A percentile compares a stretch with the other conserved stretches of the same genome.
phyloP scores from a whole-genome alignment of 352 stramenopile genomes.

The Blastocystis sp. region DNA sequence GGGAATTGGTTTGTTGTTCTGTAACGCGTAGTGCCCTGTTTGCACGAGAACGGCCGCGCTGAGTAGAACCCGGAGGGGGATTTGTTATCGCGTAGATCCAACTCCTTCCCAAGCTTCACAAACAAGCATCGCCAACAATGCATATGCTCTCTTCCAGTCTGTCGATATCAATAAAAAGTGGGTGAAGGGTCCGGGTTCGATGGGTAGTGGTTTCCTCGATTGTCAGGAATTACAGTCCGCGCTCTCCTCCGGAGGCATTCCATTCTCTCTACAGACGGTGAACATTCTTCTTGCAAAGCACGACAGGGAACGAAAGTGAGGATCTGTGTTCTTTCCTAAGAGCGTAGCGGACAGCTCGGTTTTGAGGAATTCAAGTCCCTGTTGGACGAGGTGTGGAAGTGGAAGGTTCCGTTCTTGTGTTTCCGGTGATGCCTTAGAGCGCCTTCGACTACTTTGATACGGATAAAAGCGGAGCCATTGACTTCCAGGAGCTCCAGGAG shows the following conservation, averaged over 20 bases:
- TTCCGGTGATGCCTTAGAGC: conserved; percentile 6
- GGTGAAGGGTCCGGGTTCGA: neutral
- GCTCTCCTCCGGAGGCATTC: conserved; percentile 41
- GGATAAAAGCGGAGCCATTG: conserved; percentile 48
- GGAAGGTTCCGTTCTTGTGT: neutral
- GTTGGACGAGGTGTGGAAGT: conserved; percentile 53
- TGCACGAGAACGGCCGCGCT: conserved; percentile 52
- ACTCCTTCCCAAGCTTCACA: conserved; percentile 48
- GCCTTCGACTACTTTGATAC: conserved; percentile 51
- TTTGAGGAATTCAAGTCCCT: conserved; percentile 60
- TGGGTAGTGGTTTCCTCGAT: conserved; percentile 54
- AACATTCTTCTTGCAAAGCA: conserved; percentile 58
- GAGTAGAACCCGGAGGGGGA: neutral
- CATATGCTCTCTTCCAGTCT: conserved; percentile 35
- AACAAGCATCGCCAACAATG: conserved; percentile 60
- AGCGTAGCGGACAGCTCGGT: conserved; percentile 32
- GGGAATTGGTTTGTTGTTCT: no score
- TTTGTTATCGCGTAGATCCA: conserved; percentile 1
- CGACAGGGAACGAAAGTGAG: conserved; percentile 44
- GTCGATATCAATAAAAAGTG: conserved; percentile 64
- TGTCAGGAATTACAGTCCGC: conserved; percentile 57
- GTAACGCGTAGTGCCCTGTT: conserved; percentile 54
- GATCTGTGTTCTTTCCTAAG: neutral
- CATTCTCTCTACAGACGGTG: conserved; percentile 44
- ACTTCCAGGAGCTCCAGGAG: conserved; percentile 54